Conservation (phyloP, 768 basidiomycete species). For the Mycena filopes region DNA sequence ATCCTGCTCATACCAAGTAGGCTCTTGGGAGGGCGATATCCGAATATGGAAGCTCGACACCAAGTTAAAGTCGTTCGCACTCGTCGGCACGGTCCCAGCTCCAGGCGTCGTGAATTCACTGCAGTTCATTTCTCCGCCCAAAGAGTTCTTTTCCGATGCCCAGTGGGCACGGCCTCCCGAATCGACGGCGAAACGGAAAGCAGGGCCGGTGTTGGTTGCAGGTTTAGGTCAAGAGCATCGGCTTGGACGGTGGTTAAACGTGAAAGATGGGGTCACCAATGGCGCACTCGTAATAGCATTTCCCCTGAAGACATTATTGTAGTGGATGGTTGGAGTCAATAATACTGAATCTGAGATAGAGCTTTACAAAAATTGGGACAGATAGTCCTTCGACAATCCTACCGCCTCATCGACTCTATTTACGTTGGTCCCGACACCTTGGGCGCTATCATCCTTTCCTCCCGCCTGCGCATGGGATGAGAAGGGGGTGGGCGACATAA, state of each 20-base stretch:
- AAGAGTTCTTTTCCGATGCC: constrained; percentile 53
- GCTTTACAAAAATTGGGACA: constrained; percentile 35
- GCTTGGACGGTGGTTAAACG: constrained; percentile 86
- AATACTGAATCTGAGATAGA: not conserved
- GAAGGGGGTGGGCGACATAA: not conserved
- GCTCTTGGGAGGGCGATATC: constrained; percentile 93
- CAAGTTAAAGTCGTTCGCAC: constrained; percentile 80
- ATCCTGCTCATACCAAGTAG: constrained; percentile 49
- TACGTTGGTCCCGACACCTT: constrained; percentile 83
- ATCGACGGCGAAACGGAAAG: constrained; percentile 35
- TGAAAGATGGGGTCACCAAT: constrained; percentile 82
- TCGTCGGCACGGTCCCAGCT: constrained; percentile 69
- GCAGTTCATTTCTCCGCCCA: constrained; percentile 73
- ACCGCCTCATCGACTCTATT: constrained; percentile 76
- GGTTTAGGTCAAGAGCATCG: constrained; percentile 90
- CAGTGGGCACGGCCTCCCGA: constrained; percentile 45
- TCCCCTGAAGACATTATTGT: constrained; percentile 50
- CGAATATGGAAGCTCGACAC: constrained; percentile 92
- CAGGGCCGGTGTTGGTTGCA: constrained; percentile 70
- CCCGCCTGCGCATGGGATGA: constrained; percentile 70
- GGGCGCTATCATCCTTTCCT: constrained; percentile 92
- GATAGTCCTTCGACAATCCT: constrained; percentile 59
- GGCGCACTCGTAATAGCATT: constrained; percentile 74
- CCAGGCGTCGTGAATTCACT: constrained; percentile 91
- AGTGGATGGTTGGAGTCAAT: not conserved